These are phyloP conservation scores for Sergeia podlipaevii DNA, from an alignment of 208 protist genomes.

Conservation along the genomic window DNA sequence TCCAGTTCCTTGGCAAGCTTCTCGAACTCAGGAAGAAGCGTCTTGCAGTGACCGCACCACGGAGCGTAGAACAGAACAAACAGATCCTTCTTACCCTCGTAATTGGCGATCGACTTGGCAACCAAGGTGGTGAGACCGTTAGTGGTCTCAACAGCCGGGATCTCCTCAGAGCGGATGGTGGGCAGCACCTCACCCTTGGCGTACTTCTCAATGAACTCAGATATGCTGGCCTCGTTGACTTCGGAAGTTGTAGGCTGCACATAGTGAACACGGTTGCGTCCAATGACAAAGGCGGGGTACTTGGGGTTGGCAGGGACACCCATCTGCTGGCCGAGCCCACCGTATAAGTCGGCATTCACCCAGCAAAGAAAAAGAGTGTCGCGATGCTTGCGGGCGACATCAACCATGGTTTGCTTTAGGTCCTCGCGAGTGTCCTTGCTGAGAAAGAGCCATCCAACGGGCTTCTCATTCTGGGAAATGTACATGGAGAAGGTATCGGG, in stretches of 20 bases:
- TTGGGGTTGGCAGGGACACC: slow-evolving; percentile 46
- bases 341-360: slow-evolving; percentile 69
- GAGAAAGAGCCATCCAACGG: slow-evolving; percentile 75
- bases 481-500: slow-evolving; percentile 64
- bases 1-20: slow-evolving; percentile 56
- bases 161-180: slow-evolving; percentile 44
- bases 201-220: slow-evolving; percentile 52
- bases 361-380: slow-evolving; percentile 67
- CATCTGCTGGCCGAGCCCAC: slow-evolving; percentile 51
- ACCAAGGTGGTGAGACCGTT: slow-evolving; percentile 84
- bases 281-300: slow-evolving; percentile 80
- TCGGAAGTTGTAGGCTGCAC: slow-evolving; percentile 37
- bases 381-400: slow-evolving; percentile 70
- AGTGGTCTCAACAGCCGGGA: slow-evolving; percentile 64
- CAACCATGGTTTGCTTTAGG: slow-evolving; percentile 24
- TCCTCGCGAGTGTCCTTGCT: slow-evolving; percentile 17
- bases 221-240: slow-evolving; percentile 39
- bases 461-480: slow-evolving; percentile 28
- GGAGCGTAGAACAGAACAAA: slow-evolving; percentile 96
- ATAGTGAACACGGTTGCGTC: slow-evolving; percentile 38
- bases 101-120: slow-evolving; percentile 44
- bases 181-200: slow-evolving; percentile 41
- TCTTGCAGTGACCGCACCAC: slow-evolving; percentile 97
- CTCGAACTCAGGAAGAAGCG: slow-evolving; percentile 84
- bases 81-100: slow-evolving; percentile 73